Evolutionary conservation across 345 rosid species (phyloP).

Genomic region (Moricandia arvensis): DNA sequence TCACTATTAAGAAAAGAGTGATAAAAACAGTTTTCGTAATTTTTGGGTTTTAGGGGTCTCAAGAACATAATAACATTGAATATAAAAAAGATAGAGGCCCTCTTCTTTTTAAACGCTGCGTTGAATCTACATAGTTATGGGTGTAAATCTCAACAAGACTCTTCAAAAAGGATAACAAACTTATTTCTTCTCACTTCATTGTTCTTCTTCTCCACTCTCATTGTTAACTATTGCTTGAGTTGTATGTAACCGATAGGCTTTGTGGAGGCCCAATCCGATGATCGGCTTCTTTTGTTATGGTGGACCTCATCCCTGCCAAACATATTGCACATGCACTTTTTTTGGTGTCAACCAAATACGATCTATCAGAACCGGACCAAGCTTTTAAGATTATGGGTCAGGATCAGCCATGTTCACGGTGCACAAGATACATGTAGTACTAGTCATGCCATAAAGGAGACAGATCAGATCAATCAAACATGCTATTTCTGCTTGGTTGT

Average conservation of each 20-base stretch:
- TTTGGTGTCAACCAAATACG: background rate
- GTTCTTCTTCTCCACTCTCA: too few relatives aligned
- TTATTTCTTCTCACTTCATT: too few relatives aligned
- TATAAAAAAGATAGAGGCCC: conserved; percentile 12
- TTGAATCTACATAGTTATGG: too few relatives aligned
- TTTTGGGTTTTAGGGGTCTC: conserved; percentile 59
- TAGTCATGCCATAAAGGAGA: too few relatives aligned
- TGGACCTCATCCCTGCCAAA: conserved; percentile 93
- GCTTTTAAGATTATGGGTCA: background rate
- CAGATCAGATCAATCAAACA: too few relatives aligned
- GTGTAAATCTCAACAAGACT: too few relatives aligned
- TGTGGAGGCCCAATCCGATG: too few relatives aligned
- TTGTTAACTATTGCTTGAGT: too few relatives aligned
- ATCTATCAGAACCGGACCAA: background rate
- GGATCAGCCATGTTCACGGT: background rate
- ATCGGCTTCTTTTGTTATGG: conserved; percentile 77
- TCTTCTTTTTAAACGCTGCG: too few relatives aligned
- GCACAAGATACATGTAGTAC: background rate
- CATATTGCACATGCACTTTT: conserved; percentile 85
- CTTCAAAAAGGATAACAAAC: too few relatives aligned
- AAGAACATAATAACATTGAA: conserved; percentile 79
- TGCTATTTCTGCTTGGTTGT: too few relatives aligned
- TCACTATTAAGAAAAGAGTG: background rate
- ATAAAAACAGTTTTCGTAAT: conserved; percentile 1
- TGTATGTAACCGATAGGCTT: too few relatives aligned